phyloP scores from a whole-genome alignment of 2,329 filamentous ascomycete genomes.

The Cryphonectria carpinicola region DNA sequence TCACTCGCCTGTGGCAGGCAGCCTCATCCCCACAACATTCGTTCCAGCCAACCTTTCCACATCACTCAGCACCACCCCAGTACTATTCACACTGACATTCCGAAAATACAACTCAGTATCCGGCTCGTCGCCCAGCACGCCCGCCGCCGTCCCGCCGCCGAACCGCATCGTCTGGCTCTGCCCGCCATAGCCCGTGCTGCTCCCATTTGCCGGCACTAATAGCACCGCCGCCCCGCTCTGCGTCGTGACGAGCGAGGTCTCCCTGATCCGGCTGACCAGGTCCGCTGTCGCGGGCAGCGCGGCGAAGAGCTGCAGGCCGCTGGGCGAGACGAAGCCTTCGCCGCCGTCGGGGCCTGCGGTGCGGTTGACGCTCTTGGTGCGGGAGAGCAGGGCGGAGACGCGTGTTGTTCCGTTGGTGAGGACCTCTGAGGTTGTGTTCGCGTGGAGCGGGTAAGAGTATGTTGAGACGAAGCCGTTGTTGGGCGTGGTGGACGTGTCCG shows the following conservation, averaged over 20 bases:
- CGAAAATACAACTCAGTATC: conserved; percentile 58
- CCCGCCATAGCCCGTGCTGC: conserved; percentile 55
- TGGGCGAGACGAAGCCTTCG: conserved; percentile 54
- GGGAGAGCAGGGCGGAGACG: conserved; percentile 30
- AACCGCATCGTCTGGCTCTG: conserved; percentile 62
- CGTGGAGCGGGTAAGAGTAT: conserved; percentile 65
- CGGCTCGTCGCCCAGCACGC: conserved; percentile 29
- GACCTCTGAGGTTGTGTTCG: conserved; percentile 43
- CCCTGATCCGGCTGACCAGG: conserved; percentile 34
- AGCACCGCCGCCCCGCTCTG: conserved; percentile 63
- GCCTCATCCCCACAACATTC: conserved; percentile 11
- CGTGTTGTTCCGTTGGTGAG: conserved; percentile 17
- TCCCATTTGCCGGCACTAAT: conserved; percentile 47
- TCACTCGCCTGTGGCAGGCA: conserved; percentile 10
- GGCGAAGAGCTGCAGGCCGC: conserved; percentile 61
- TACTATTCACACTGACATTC: conserved; percentile 44
- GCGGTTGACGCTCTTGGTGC: conserved; percentile 47
- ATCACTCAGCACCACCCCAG: conserved; percentile 18
- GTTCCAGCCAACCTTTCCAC: conserved; percentile 16
- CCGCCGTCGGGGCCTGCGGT: conserved; percentile 35
- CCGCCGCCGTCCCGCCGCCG: conserved; percentile 42
- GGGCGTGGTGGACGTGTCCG: conserved; percentile 33
- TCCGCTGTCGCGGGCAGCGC: conserved; percentile 33
- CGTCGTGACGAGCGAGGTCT: conserved; percentile 50
- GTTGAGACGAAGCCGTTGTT: conserved; percentile 37